phyloP scores from a whole-genome alignment of 148 eudicot genomes.

The Vaccinium vitisidaea region DNA sequence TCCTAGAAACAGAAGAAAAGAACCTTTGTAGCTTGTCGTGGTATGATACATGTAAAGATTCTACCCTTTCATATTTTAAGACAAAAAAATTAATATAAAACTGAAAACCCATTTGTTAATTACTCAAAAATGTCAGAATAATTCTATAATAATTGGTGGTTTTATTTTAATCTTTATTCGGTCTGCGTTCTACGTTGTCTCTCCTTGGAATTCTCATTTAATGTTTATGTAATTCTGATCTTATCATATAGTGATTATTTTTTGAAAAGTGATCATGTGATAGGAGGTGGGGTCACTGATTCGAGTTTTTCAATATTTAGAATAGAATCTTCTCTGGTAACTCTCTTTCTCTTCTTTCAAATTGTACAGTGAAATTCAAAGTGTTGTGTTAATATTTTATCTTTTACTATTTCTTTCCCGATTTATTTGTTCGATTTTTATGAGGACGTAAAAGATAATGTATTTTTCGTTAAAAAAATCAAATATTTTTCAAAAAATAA shows the following conservation, averaged over 20 bases:
- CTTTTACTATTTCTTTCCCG: no score
- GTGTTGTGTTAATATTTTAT: no score
- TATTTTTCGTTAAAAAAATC: no score
- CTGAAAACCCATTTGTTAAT: background rate
- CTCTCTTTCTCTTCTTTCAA: slow-evolving; percentile 24
- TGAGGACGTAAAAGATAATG: no score
- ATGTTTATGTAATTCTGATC: slow-evolving; percentile 16
- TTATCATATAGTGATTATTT: slow-evolving; percentile 13
- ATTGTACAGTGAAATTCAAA: slow-evolving; percentile 4
- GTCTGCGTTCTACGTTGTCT: slow-evolving; percentile 64
- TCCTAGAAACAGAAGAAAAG: slow-evolving; percentile 39
- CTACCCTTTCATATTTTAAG: slow-evolving; percentile 20
- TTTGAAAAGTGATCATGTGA: slow-evolving; percentile 47
- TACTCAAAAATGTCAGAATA: slow-evolving; percentile 15
- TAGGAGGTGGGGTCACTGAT: slow-evolving; percentile 34
- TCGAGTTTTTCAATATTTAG: slow-evolving; percentile 33
- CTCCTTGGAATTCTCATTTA: slow-evolving; percentile 54
- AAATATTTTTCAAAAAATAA: no score
- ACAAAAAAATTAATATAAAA: slow-evolving; percentile 2
- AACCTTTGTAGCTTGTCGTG: slow-evolving; percentile 47
- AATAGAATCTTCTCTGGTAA: slow-evolving; percentile 61
- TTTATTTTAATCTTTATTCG: slow-evolving; percentile 36
- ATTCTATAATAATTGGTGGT: background rate
- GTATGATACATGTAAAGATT: slow-evolving; percentile 29
- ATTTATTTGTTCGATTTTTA: no score